phyloP scores from a whole-genome alignment of 805 yeast genomes.

The Blastobotrys americana region DNA sequence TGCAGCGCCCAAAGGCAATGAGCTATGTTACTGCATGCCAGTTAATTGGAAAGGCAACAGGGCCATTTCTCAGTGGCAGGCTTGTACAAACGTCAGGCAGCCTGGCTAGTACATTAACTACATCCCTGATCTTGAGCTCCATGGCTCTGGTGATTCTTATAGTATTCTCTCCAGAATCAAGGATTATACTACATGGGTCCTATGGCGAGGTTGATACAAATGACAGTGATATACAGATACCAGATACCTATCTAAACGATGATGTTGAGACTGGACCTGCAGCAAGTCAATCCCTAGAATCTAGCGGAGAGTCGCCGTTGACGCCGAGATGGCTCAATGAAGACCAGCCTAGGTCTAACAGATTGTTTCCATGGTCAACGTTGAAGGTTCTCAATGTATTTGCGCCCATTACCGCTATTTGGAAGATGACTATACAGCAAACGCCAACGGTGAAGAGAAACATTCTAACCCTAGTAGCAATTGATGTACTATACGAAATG shows the following conservation, averaged over 20 bases:
- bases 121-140: conserved; percentile 3
- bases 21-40: conserved; percentile 13
- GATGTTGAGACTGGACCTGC: not conserved
- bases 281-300: not conserved
- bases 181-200: not conserved
- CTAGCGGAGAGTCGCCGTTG: not conserved
- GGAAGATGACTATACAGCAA: conserved; percentile 5
- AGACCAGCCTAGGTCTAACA: no score
- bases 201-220: not conserved
- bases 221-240: not conserved
- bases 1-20: conserved; percentile 15
- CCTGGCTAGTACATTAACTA: conserved; percentile 1
- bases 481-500: conserved; percentile 14
- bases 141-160: conserved; percentile 5
- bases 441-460: conserved; percentile 3
- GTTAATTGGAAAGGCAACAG: conserved; percentile 15
- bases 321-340: conserved; percentile 1
- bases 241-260: conserved; percentile 1
- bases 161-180: conserved; percentile 11
- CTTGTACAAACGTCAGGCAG: conserved; percentile 3
- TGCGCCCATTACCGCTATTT: conserved; percentile 5
- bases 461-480: conserved; percentile 11
- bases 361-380: not conserved
- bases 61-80: conserved; percentile 13
- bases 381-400: conserved; percentile 4